Conservation (phyloP, 495 filamentous ascomycete genomes). For the Neurospora tetraspora region DNA sequence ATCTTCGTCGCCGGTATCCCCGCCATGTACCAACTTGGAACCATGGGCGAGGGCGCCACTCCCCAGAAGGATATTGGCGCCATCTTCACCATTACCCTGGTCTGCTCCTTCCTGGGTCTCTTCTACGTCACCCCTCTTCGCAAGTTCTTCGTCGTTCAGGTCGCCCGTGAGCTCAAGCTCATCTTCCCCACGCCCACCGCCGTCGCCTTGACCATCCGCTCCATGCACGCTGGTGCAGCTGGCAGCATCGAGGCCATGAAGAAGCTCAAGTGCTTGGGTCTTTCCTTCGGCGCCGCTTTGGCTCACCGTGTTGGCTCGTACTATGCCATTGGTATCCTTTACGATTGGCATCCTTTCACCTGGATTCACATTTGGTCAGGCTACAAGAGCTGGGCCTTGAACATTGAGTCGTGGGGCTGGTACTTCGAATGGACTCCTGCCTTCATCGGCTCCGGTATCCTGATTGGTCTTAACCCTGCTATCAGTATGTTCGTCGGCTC, state of each 20-base stretch:
- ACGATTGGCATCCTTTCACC: conserved; percentile 57
- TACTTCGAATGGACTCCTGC: conserved; percentile 54
- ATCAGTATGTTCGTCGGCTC: conserved; percentile 52
- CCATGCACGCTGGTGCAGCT: conserved; percentile 49
- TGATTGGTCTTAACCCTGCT: conserved; percentile 55
- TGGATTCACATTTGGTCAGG: conserved; percentile 54
- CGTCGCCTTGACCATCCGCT: conserved; percentile 53
- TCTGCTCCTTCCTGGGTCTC: conserved; percentile 56
- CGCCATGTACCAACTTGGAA: conserved; percentile 49
- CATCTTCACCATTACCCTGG: conserved; percentile 51
- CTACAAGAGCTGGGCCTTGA: conserved; percentile 45
- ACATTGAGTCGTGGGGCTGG: conserved; percentile 60
- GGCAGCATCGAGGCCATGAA: conserved; percentile 44
- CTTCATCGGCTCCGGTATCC: conserved; percentile 56
- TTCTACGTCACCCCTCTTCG: conserved; percentile 59
- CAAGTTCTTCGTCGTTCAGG: conserved; percentile 60
- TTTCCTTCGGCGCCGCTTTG: conserved; percentile 41
- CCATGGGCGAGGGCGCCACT: conserved; percentile 32
- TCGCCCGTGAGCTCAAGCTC: conserved; percentile 50
- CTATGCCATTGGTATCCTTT: conserved; percentile 53
- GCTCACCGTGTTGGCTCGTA: conserved; percentile 48
- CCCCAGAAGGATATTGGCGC: conserved; percentile 47
- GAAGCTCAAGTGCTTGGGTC: conserved; percentile 46
- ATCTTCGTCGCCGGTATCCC: conserved; percentile 57
- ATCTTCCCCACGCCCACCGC: conserved; percentile 57